Percentiles rank a stretch among this genome's conserved stretches.
Evolutionary conservation across 2,329 filamentous ascomycete species (phyloP).

Genomic region (Aspergillus udagawae): DNA sequence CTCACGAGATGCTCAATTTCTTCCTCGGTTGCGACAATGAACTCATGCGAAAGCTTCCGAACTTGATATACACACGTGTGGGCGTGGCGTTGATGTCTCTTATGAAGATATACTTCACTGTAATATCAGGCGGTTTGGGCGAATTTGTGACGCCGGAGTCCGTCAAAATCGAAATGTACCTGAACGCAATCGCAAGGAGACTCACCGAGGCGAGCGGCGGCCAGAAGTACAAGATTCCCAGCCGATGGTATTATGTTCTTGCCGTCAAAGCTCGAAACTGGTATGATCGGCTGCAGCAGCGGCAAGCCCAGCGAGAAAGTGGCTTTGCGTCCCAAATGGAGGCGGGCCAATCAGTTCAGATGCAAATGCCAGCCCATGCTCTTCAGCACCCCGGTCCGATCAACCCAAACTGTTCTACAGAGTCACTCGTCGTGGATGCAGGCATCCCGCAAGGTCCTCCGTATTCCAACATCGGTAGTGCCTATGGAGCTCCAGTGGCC

Average conservation of each 20-base stretch:
- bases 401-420: slow-evolving; percentile 6
- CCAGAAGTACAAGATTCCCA: slow-evolving; percentile 31
- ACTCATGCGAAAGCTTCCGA: slow-evolving; percentile 31
- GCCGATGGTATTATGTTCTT: slow-evolving; percentile 31
- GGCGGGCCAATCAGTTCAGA: not conserved
- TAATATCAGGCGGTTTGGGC: slow-evolving; percentile 26
- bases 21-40: slow-evolving; percentile 31
- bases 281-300: slow-evolving; percentile 28
- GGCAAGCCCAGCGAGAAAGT: slow-evolving; percentile 5
- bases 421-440: slow-evolving; percentile 13
- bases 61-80: slow-evolving; percentile 31
- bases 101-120: slow-evolving; percentile 33
- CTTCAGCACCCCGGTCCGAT: slow-evolving; percentile 7
- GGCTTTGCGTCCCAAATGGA: slow-evolving; percentile 6
- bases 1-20: slow-evolving; percentile 30
- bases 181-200: slow-evolving; percentile 26
- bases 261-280: slow-evolving; percentile 30
- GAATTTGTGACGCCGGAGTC: slow-evolving; percentile 27
- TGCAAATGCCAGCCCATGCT: slow-evolving; percentile 1
- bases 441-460: slow-evolving; percentile 12
- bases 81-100: slow-evolving; percentile 30
- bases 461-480: slow-evolving; percentile 16
- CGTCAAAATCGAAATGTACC: slow-evolving; percentile 29
- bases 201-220: slow-evolving; percentile 31
- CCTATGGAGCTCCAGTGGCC: slow-evolving; percentile 15